These are phyloP conservation scores for Sugiyamaella valdiviana DNA, from an alignment of 805 yeast genomes.

Conservation along the genomic window DNA sequence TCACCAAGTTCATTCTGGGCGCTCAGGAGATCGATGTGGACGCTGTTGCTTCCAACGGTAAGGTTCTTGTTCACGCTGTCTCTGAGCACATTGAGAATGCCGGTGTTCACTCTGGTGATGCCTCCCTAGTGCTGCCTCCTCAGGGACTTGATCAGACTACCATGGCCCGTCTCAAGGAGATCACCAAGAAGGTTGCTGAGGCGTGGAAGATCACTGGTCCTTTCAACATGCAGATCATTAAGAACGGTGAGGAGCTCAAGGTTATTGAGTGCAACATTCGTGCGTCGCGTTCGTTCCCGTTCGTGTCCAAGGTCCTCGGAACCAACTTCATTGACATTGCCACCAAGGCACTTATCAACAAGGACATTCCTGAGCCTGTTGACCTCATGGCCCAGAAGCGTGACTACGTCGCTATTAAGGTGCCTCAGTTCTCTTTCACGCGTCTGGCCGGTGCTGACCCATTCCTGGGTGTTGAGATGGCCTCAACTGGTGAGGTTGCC, in stretches of 20 bases:
- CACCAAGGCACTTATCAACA: conserved; percentile 71
- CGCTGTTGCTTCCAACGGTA: conserved; percentile 88
- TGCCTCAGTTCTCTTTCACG: conserved; percentile 97
- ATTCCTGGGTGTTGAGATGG: conserved; percentile 97
- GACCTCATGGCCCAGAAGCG: conserved; percentile 74
- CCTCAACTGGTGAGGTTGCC: conserved; percentile 98
- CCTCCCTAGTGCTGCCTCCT: conserved; percentile 91
- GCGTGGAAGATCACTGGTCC: conserved; percentile 98
- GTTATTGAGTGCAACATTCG: conserved; percentile 98
- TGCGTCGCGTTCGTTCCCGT: conserved; percentile 98
- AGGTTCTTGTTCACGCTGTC: conserved; percentile 87
- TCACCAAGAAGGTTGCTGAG: conserved; percentile 86
- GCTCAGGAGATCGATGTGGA: conserved; percentile 97
- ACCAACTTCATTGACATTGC: conserved; percentile 92
- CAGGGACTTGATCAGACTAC: conserved; percentile 62
- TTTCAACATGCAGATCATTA: conserved; percentile 95
- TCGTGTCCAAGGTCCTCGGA: conserved; percentile 95
- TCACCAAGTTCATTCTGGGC: conserved; percentile 90
- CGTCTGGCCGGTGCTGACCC: conserved; percentile 99
- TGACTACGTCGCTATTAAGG: conserved; percentile 90
- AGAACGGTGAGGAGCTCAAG: conserved; percentile 63
- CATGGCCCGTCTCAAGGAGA: conserved; percentile 70
- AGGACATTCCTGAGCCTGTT: conserved; percentile 67
- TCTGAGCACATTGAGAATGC: conserved; percentile 98
- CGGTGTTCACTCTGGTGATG: conserved; percentile 98